Percentiles rank a stretch among this genome's conserved stretches.
These are phyloP conservation scores for Picea glauca DNA, from an alignment of 75 land plant genomes.

Conservation along the genomic window DNA sequence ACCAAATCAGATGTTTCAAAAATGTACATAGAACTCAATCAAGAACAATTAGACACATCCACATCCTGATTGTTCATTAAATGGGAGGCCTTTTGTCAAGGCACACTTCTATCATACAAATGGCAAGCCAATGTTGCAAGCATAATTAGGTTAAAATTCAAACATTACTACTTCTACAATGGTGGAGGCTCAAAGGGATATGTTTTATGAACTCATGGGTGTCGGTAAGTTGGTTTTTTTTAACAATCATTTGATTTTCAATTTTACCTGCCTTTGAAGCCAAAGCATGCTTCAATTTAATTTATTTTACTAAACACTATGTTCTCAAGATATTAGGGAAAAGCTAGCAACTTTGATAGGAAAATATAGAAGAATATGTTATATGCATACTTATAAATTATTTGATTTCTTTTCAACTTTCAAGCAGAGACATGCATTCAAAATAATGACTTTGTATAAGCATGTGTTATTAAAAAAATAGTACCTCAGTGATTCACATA, in stretches of 20 bases:
- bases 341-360: too few species aligned
- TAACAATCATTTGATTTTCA: neutral
- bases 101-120: too few species aligned
- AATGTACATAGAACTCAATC: too few species aligned
- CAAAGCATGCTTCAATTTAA: neutral
- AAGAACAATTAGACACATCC: too few species aligned
- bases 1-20: too few species aligned
- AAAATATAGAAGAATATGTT: too few species aligned
- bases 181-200: conserved; percentile 93
- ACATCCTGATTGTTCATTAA: too few species aligned
- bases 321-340: neutral
- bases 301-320: neutral
- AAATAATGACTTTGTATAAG: neutral
- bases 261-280: neutral
- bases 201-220: conserved; percentile 94
- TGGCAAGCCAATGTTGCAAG: neutral
- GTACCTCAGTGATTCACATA: neutral
- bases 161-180: neutral
- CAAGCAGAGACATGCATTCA: too few species aligned
- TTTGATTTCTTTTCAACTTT: too few species aligned
- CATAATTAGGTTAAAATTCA: neutral
- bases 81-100: too few species aligned
- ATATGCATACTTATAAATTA: too few species aligned
- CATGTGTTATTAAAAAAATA: neutral
- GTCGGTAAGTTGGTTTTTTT: conserved; percentile 36